Conservation (phyloP, 2,329 filamentous ascomycete genomes). For the Coniochaeta pulveracea region DNA sequence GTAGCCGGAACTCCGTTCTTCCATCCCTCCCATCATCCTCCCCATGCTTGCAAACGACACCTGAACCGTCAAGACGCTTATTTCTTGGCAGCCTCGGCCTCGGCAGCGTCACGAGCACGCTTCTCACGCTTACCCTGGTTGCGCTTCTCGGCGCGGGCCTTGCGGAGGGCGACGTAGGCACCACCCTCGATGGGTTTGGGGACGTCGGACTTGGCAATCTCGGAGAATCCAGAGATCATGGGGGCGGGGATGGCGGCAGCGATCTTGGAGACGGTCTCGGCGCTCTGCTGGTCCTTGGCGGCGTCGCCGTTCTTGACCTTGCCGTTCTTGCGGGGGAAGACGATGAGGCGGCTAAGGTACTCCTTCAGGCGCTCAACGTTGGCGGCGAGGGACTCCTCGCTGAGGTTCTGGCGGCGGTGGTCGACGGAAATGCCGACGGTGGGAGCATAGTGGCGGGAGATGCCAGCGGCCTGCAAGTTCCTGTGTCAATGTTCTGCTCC, state of each 20-base stretch:
- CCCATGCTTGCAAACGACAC: conserved; percentile 6
- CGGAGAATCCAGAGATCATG: conserved; percentile 51
- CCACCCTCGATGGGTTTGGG: conserved; percentile 66
- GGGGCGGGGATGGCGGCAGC: conserved; percentile 42
- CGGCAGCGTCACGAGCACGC: conserved; percentile 79
- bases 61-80: conserved; percentile 33
- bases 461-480: conserved; percentile 73
- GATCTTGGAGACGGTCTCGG: conserved; percentile 53
- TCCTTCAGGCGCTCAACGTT: conserved; percentile 98
- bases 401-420: conserved; percentile 91
- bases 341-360: conserved; percentile 91
- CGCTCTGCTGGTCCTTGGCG: conserved; percentile 54
- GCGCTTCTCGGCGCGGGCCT: conserved; percentile 73
- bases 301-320: conserved; percentile 89
- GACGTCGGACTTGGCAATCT: conserved; percentile 75
- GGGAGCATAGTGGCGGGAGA: conserved; percentile 84
- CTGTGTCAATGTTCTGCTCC: conserved; percentile 4
- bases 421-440: conserved; percentile 98
- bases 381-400: conserved; percentile 83
- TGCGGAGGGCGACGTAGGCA: conserved; percentile 78
- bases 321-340: conserved; percentile 93
- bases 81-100: conserved; percentile 79
- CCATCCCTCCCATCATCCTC: conserved; percentile 5
- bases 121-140: conserved; percentile 81
- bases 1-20: conserved; percentile 5